Evolutionary conservation across 2,329 filamentous ascomycete species (phyloP).

Genomic region (Colletotrichum siamense): DNA sequence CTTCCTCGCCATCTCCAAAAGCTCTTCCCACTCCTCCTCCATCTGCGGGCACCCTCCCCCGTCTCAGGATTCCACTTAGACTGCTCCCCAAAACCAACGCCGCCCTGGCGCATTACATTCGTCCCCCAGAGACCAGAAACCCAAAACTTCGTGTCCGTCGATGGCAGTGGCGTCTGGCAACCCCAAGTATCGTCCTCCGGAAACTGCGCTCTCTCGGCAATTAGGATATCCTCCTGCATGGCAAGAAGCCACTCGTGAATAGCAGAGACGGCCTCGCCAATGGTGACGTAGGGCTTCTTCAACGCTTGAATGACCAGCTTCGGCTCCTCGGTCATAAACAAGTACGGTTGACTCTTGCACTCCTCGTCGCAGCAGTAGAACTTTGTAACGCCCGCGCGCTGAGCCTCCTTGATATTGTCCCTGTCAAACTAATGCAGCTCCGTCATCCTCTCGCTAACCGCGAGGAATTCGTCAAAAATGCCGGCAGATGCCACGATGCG

Average conservation of each 20-base stretch:
- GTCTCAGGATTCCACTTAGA: background rate
- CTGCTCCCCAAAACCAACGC: background rate
- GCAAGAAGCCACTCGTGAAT: background rate
- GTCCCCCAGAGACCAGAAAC: background rate
- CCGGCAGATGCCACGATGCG: background rate
- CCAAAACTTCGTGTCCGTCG: background rate
- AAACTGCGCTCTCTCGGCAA: background rate
- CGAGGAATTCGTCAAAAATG: background rate
- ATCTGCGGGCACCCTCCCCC: background rate
- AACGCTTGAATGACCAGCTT: background rate
- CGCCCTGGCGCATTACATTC: background rate
- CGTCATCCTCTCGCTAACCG: background rate
- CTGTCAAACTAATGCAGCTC: background rate
- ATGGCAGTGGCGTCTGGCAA: background rate
- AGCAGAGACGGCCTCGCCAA: background rate
- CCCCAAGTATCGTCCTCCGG: background rate
- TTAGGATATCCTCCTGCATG: background rate
- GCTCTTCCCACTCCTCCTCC: background rate
- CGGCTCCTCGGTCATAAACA: background rate
- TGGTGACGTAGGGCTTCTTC: background rate
- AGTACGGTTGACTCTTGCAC: background rate
- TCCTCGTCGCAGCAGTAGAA: background rate
- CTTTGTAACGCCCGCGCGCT: background rate
- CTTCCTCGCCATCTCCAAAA: background rate
- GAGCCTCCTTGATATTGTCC: background rate